These are phyloP conservation scores for Coemansia sp. DNA, from an alignment of 192 early-diverging fungal genomes.

Conservation along the genomic window DNA sequence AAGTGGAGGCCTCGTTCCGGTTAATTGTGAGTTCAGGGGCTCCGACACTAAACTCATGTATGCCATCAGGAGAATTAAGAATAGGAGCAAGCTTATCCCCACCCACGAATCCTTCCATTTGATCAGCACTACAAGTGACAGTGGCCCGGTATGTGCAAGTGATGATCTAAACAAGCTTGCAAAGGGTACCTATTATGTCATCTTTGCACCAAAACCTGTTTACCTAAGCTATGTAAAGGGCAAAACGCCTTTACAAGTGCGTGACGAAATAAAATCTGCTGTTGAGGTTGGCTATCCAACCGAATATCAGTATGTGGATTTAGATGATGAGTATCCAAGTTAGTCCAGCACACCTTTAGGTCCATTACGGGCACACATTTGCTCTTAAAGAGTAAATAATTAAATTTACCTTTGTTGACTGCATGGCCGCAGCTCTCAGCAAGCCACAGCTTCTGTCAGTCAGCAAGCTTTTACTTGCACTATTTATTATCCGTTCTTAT, in stretches of 20 bases:
- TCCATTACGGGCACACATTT: neutral
- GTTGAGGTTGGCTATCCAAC: neutral
- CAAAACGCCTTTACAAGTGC: neutral
- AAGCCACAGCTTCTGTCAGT: neutral
- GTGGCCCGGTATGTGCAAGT: neutral
- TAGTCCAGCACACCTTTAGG: neutral
- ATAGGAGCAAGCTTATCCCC: no score
- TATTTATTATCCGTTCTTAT: neutral
- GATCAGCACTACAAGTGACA: neutral
- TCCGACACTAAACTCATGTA: neutral
- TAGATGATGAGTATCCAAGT: neutral
- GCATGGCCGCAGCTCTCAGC: neutral
- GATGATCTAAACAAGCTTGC: neutral
- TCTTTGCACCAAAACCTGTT: neutral
- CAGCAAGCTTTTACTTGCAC: neutral
- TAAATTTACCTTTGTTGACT: neutral
- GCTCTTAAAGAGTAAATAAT: neutral
- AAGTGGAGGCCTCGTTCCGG: neutral
- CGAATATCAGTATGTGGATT: neutral
- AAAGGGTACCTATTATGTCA: neutral
- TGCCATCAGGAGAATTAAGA: neutral
- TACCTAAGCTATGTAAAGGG: neutral
- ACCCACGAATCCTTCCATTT: neutral
- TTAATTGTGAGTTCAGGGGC: neutral
- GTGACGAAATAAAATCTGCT: neutral